Percentiles rank a stretch among this genome's conserved stretches.
phyloP scores from a whole-genome alignment of 2,329 filamentous ascomycete species.

The Aspergillus pseudotamarii region DNA sequence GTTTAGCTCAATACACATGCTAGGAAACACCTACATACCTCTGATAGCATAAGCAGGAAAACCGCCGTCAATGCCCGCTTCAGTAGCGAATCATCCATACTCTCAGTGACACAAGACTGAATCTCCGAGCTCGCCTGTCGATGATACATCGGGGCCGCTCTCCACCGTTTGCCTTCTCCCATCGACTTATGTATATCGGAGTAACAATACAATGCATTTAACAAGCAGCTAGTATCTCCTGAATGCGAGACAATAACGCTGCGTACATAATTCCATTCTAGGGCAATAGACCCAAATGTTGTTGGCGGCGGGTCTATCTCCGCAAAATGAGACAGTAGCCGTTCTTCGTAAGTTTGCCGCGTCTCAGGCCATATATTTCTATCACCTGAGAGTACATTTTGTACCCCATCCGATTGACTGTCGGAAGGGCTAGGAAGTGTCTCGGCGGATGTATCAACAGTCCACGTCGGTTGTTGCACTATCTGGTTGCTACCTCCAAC shows the following conservation, averaged over 20 bases:
- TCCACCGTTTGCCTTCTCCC: conserved; percentile 30
- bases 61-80: conserved; percentile 32
- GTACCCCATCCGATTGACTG: background rate
- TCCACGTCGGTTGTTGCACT: background rate
- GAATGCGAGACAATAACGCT: conserved; percentile 29
- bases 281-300: conserved; percentile 33
- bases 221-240: conserved; percentile 26
- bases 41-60: conserved; percentile 40
- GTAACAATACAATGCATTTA: conserved; percentile 38
- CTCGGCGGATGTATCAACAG: background rate
- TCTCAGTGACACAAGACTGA: conserved; percentile 29
- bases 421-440: background rate
- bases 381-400: background rate
- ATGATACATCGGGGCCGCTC: conserved; percentile 34
- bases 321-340: conserved; percentile 33
- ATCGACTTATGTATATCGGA: conserved; percentile 34
- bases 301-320: conserved; percentile 32
- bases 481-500: background rate
- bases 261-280: conserved; percentile 38
- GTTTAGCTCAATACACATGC: conserved; percentile 2
- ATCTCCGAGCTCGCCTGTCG: conserved; percentile 34
- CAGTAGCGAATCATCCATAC: conserved; percentile 28
- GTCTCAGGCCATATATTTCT: conserved; percentile 24
- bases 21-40: conserved; percentile 25
- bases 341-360: conserved; percentile 30